Evolutionary conservation across 768 basidiomycete genomes (phyloP).

Genomic region (Suillus lakei): DNA sequence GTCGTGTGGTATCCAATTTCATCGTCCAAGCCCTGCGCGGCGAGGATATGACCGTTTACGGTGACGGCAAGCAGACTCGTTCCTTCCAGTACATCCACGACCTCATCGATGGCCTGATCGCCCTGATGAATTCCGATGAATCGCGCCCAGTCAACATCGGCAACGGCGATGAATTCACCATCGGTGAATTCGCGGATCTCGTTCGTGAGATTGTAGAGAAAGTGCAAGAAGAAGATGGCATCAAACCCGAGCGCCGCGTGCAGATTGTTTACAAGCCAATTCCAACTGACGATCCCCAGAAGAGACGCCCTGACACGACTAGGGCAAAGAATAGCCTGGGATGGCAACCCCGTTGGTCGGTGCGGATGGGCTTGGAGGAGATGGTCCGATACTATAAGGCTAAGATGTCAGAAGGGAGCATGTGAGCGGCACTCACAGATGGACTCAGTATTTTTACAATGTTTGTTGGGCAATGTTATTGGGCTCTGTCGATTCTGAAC

Average conservation of each 20-base stretch:
- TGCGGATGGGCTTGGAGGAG: slow-evolving; percentile 92
- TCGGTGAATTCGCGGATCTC: slow-evolving; percentile 90
- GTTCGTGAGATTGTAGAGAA: slow-evolving; percentile 93
- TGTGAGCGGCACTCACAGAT: slow-evolving; percentile 42
- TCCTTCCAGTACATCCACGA: slow-evolving; percentile 99
- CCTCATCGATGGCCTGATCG: slow-evolving; percentile 90
- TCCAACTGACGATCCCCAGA: slow-evolving; percentile 93
- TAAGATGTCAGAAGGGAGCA: slow-evolving; percentile 83
- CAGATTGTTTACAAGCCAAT: slow-evolving; percentile 80
- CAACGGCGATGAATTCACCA: slow-evolving; percentile 94
- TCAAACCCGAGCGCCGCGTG: slow-evolving; percentile 52
- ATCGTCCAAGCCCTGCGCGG: slow-evolving; percentile 96
- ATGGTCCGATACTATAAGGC: slow-evolving; percentile 94
- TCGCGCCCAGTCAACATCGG: slow-evolving; percentile 97
- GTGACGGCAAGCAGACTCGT: slow-evolving; percentile 91
- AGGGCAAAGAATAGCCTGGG: slow-evolving; percentile 81
- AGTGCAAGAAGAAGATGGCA: slow-evolving; percentile 86
- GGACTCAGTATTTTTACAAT: not conserved
- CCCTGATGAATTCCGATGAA: slow-evolving; percentile 94
- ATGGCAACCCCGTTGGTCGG: slow-evolving; percentile 95
- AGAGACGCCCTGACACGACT: slow-evolving; percentile 90
- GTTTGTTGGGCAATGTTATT: too few relatives aligned
- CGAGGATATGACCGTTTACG: slow-evolving; percentile 96
- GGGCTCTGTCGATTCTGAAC: not conserved
- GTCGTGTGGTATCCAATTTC: slow-evolving; percentile 98